A percentile compares a stretch with the other conserved stretches of the same genome.
phyloP scores from a whole-genome alignment of 2,329 filamentous ascomycete genomes.

The Tolypocladium guangdongense region DNA sequence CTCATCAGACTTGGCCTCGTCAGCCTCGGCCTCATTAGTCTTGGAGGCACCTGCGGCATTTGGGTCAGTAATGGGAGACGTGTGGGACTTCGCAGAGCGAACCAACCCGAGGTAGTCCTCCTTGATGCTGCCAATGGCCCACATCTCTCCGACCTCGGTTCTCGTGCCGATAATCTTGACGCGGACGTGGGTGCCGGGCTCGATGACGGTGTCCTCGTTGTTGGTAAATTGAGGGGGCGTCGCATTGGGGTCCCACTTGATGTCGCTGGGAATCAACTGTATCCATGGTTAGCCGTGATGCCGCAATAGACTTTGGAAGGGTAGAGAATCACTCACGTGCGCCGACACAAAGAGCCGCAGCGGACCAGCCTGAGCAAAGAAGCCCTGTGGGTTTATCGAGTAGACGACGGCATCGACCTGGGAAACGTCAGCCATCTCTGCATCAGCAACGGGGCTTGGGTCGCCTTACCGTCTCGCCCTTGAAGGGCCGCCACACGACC shows the following conservation, averaged over 20 bases:
- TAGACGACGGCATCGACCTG: constrained; percentile 91
- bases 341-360: constrained; percentile 70
- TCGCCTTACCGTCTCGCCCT: constrained; percentile 79
- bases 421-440: constrained; percentile 19
- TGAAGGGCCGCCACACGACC: constrained; percentile 95
- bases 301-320: neutral
- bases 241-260: constrained; percentile 90
- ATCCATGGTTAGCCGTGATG: neutral
- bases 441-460: constrained; percentile 5
- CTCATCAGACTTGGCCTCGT: neutral
- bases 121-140: constrained; percentile 95
- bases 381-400: constrained; percentile 82
- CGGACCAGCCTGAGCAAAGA: constrained; percentile 77
- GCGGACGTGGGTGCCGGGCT: constrained; percentile 85
- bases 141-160: constrained; percentile 90
- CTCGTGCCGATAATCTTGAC: constrained; percentile 91
- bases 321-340: constrained; percentile 47
- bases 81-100: neutral
- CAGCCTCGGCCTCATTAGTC: constrained; percentile 3
- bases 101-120: constrained; percentile 61
- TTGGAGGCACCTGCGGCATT: constrained; percentile 13
- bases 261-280: constrained; percentile 80
- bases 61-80: constrained; percentile 5
- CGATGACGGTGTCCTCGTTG: constrained; percentile 86
- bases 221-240: constrained; percentile 96